Evolutionary conservation across 352 stramenopile species (phyloP).

Genomic region (Pythium apleroticum): DNA sequence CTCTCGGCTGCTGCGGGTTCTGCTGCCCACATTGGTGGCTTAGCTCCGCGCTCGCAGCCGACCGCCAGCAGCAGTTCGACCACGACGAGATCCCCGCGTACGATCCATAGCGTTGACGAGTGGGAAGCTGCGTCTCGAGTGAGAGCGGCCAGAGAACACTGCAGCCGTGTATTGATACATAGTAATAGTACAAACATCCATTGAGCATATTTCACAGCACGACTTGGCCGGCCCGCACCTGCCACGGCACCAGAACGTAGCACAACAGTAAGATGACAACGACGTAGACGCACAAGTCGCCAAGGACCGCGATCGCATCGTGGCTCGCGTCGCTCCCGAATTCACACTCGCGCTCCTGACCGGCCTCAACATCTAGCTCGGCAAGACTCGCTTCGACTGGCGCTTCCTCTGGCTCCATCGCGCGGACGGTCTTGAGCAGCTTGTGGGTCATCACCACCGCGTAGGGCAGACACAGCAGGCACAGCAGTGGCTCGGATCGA

Average conservation of each 20-base stretch:
- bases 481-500: neutral
- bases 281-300: conserved; percentile 21
- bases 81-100: no score
- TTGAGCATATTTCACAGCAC: neutral
- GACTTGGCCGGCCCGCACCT: neutral
- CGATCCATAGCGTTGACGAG: no score
- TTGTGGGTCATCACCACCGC: conserved; percentile 16
- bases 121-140: no score
- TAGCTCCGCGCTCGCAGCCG: no score
- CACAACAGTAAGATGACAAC: conserved; percentile 13
- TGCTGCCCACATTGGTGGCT: no score
- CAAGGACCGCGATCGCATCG: conserved; percentile 15
- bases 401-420: conserved; percentile 11
- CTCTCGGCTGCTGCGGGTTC: no score
- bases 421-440: conserved; percentile 9
- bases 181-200: no score
- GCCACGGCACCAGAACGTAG: conserved; percentile 13
- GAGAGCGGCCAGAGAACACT: no score
- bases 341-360: neutral
- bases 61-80: no score
- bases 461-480: conserved; percentile 22
- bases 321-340: conserved; percentile 15
- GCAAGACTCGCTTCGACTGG: neutral
- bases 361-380: no score
- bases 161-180: no score